A percentile compares a stretch with the other conserved stretches of the same genome.
phyloP scores from a whole-genome alignment of 164 flowering plant genomes.

The Taxillus chinensis region DNA sequence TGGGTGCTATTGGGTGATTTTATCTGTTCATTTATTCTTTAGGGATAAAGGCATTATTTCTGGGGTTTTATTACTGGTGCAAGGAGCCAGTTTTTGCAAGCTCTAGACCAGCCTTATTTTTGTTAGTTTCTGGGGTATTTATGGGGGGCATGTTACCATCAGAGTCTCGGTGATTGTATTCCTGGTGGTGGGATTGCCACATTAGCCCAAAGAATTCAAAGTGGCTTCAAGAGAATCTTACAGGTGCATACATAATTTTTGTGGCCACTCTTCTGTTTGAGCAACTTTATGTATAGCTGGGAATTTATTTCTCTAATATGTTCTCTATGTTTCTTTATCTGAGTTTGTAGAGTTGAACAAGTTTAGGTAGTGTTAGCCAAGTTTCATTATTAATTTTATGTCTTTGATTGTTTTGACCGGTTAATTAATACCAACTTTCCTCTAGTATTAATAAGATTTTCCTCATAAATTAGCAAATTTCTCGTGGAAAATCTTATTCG shows the following conservation, averaged over 20 bases:
- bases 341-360: too few relatives aligned
- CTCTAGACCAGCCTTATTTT: conserved; percentile 16
- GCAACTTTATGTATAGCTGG: too few relatives aligned
- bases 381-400: too few relatives aligned
- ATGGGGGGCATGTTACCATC: conserved; percentile 44
- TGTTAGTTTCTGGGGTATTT: conserved; percentile 24
- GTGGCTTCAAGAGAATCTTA: conserved; percentile 72
- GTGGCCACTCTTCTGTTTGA: neutral
- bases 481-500: too few relatives aligned
- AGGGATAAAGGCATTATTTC: neutral
- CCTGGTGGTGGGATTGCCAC: conserved; percentile 88
- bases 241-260: conserved; percentile 24
- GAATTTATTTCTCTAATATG: neutral
- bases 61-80: neutral
- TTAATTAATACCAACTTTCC: too few relatives aligned
- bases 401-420: too few relatives aligned
- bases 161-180: conserved; percentile 46
- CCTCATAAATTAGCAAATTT: too few relatives aligned
- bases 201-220: conserved; percentile 64
- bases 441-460: too few relatives aligned
- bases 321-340: neutral
- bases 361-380: too few relatives aligned
- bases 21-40: too few relatives aligned
- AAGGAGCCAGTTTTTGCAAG: neutral
- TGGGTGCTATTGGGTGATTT: too few relatives aligned